Evolutionary conservation across 1,284 basidiomycete genomes (phyloP).

Genomic region (Porodaedalea pini): DNA sequence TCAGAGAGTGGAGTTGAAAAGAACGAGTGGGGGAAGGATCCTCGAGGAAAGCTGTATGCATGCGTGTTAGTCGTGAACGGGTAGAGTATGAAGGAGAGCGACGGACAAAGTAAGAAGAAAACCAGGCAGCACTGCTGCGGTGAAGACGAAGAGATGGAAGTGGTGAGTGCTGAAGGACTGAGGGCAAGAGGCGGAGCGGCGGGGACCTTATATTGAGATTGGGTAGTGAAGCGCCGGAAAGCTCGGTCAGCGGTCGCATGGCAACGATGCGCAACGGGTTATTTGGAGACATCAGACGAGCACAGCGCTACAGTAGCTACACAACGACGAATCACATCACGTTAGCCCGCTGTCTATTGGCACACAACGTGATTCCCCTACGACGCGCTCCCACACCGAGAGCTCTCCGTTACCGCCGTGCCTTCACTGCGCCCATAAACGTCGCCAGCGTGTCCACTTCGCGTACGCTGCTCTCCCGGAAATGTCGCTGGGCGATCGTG

Average conservation of each 20-base stretch:
- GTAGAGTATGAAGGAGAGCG: not conserved
- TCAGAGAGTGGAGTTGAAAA: slow-evolving; percentile 33
- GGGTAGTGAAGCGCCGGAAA: slow-evolving; percentile 19
- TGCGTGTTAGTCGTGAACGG: not conserved
- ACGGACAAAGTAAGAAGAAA: slow-evolving; percentile 26
- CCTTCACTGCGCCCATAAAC: slow-evolving; percentile 71
- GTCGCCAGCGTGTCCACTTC: slow-evolving; percentile 77
- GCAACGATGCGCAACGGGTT: not conserved
- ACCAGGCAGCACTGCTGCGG: slow-evolving; percentile 40
- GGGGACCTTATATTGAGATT: slow-evolving; percentile 20
- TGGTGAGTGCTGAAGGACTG: slow-evolving; percentile 24
- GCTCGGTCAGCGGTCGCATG: slow-evolving; percentile 20
- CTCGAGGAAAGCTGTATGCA: slow-evolving; percentile 22
- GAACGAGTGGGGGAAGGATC: slow-evolving; percentile 37
- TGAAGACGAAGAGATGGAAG: slow-evolving; percentile 22
- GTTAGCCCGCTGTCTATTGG: not conserved
- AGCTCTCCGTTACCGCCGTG: slow-evolving; percentile 40
- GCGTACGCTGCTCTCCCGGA: slow-evolving; percentile 54
- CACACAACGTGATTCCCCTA: not conserved
- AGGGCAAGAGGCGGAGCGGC: slow-evolving; percentile 19
- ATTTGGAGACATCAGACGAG: not conserved
- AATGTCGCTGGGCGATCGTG: slow-evolving; percentile 64
- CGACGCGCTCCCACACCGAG: slow-evolving; percentile 11
- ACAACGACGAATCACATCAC: not conserved
- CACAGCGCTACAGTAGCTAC: too few species aligned